Evolutionary conservation across 176 grass and related monocot genomes (phyloP).

Genomic region (Musa acuminata): DNA sequence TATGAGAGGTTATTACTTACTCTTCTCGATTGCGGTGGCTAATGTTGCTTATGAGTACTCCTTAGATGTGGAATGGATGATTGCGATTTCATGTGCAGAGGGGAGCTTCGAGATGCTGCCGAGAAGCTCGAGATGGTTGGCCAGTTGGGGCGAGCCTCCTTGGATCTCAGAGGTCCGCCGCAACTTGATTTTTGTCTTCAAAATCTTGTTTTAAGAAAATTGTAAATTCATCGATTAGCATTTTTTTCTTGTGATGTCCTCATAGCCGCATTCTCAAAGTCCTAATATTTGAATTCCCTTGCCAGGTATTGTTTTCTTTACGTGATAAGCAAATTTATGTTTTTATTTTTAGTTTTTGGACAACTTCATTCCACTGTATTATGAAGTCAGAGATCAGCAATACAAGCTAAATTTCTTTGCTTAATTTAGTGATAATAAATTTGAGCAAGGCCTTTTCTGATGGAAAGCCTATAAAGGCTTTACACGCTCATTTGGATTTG

Average conservation of each 20-base stretch:
- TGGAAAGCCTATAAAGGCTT: too few relatives aligned
- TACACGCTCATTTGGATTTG: neutral
- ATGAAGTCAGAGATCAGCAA: too few relatives aligned
- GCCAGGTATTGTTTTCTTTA: neutral
- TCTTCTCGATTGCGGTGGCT: neutral
- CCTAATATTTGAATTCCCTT: neutral
- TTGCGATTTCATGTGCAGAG: conserved; percentile 31
- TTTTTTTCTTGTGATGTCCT: neutral
- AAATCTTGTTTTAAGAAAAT: neutral
- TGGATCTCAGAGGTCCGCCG: conserved; percentile 45
- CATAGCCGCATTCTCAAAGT: neutral
- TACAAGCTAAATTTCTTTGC: too few relatives aligned
- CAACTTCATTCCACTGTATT: too few relatives aligned
- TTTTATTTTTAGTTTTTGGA: too few relatives aligned
- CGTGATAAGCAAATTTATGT: too few relatives aligned
- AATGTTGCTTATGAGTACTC: neutral
- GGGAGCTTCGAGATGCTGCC: conserved; percentile 47
- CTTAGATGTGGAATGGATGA: neutral
- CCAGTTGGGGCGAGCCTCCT: conserved; percentile 37
- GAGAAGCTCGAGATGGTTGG: conserved; percentile 67
- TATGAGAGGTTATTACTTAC: conserved; percentile 49
- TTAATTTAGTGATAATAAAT: too few relatives aligned
- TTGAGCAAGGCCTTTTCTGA: too few relatives aligned
- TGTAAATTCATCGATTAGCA: neutral
- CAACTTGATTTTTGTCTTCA: neutral